A percentile compares a stretch with the other conserved stretches of the same genome.
These are phyloP conservation scores for Syncephalastrum monosporum DNA, from an alignment of 371 early-diverging fungal species.

Conservation along the genomic window DNA sequence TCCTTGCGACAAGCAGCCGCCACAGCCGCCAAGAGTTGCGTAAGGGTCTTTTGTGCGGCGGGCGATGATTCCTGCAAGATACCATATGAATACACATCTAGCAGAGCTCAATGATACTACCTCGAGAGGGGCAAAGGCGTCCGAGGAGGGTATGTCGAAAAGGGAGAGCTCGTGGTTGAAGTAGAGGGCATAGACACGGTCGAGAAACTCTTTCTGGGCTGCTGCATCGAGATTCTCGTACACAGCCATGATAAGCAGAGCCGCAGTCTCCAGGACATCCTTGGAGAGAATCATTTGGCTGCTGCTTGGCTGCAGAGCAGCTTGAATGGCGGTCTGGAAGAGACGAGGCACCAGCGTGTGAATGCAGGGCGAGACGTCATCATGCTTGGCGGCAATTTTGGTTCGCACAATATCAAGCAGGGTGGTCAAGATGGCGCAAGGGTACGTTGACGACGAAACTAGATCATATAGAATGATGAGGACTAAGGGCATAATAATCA, in stretches of 20 bases:
- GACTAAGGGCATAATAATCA: not conserved
- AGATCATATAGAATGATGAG: not conserved
- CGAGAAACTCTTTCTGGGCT: constrained; percentile 51
- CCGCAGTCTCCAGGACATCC: constrained; percentile 35
- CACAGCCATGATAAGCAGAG: constrained; percentile 46
- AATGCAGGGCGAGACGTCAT: constrained; percentile 48
- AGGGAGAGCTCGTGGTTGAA: constrained; percentile 41
- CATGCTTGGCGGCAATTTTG: constrained; percentile 41
- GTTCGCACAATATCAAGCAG: constrained; percentile 41
- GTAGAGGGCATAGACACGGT: constrained; percentile 49
- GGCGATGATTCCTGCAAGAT: constrained; percentile 20
- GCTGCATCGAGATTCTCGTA: constrained; percentile 43
- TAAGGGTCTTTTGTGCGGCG: constrained; percentile 44
- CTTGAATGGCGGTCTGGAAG: constrained; percentile 40
- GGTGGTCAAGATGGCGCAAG: constrained; percentile 42
- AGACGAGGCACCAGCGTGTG: constrained; percentile 46
- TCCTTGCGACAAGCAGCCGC: constrained; percentile 57
- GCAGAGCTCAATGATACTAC: not conserved
- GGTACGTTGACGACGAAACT: constrained; percentile 28
- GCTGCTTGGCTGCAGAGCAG: constrained; percentile 29
- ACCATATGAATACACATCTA: no score
- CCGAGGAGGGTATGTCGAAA: constrained; percentile 5
- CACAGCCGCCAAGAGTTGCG: constrained; percentile 52
- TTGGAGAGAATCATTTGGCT: constrained; percentile 27
- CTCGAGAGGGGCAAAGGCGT: constrained; percentile 22